These are phyloP conservation scores for Basipetospora chlamydospora DNA, from an alignment of 2,329 filamentous ascomycete genomes.

Conservation along the genomic window DNA sequence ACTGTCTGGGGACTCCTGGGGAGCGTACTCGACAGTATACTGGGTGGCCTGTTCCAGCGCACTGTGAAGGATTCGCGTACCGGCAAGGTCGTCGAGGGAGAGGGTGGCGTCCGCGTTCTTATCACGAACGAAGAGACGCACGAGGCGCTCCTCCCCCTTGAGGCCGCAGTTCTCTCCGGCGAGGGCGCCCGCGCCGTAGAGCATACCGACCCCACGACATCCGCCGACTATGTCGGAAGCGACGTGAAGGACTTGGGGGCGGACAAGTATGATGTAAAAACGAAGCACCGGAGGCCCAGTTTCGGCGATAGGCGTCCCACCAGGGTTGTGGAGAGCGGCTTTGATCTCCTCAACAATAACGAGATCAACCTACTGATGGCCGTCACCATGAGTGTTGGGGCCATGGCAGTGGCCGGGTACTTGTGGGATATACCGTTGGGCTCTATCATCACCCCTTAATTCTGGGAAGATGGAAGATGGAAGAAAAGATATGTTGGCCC, in stretches of 20 bases:
- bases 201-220: constrained; percentile 13
- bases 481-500: no score
- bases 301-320: constrained; percentile 44
- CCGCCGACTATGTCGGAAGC: not conserved
- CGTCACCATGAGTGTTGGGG: constrained; percentile 59
- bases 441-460: constrained; percentile 20
- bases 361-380: constrained; percentile 93
- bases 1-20: constrained; percentile 63
- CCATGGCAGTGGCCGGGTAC: constrained; percentile 52
- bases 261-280: constrained; percentile 31
- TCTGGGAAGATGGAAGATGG: not conserved
- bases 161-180: constrained; percentile 25
- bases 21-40: constrained; percentile 72
- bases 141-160: not conserved
- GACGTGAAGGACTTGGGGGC: constrained; percentile 19
- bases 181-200: constrained; percentile 29
- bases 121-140: not conserved
- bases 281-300: constrained; percentile 35
- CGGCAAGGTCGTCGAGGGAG: constrained; percentile 81
- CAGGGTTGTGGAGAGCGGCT: constrained; percentile 48
- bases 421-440: constrained; percentile 42
- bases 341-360: constrained; percentile 82
- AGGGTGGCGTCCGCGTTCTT: constrained; percentile 50
- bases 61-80: constrained; percentile 73
- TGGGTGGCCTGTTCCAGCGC: constrained; percentile 73